Evolutionary conservation across 257 asterid species (phyloP), one percentile per base, ranked within the genome.

Genomic region (Asclepias syriaca): DNA sequence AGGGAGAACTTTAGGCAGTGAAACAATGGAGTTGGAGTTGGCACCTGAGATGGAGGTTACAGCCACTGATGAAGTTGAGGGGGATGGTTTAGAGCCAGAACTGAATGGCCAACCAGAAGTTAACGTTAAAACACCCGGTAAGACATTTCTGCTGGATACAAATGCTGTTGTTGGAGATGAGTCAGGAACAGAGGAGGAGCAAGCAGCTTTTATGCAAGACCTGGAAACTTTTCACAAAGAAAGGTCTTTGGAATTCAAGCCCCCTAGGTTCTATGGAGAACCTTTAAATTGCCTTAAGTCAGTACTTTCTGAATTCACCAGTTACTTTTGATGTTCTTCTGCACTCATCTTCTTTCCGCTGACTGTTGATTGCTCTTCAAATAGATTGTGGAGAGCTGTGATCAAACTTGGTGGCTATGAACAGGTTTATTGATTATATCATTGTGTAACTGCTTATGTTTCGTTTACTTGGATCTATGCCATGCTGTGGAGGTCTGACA

Each of bases 371-470:
- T 27, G 37, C 68, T 74, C 22, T 69, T 58, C 75, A 71, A 45
- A 68, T 78, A 92, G 96, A 87, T 78, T 92, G 77, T 92, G 97
- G 98, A 87, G 96, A 82, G 88, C 97, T 34, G 97, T 90, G 75
- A 81, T 92, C 83, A 81, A 87, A 79, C 95, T 92, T 67, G 97
- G 98, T 79, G 98, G 98, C 80, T 90, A 92, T 69, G 98, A 92
- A 81, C 96, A 86, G 96, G 98, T 88, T 69, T 22, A 72, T 67
- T 32, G 39, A 48, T n/a, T 7, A 39, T 60, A 74, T 72, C 24
- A 49, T 69, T 70, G 59, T 77, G 61, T 65, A 63, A 29, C 65
- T 34, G 65, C 69, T 34, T 45, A 51, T 70, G 65, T 59, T 46
- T 55, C 27, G 59, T 71, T 54, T n/a, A 10, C 49, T 68, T 71